A percentile compares a stretch with the other conserved stretches of the same genome.
phyloP scores from a whole-genome alignment of 352 stramenopile genomes.

The Phytopythium vexans region DNA sequence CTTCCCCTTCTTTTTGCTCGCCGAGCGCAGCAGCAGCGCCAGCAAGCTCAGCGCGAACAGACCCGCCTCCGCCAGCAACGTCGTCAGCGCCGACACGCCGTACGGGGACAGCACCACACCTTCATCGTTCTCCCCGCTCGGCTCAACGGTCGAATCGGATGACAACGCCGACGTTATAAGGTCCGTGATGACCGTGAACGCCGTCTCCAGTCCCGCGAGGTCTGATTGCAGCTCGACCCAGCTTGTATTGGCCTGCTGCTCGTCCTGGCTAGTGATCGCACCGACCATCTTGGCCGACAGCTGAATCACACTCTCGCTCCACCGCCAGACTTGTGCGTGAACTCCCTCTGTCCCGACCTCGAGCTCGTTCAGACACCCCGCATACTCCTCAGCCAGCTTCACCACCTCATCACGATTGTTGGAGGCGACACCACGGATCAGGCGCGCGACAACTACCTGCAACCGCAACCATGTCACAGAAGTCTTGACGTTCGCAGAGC shows the following conservation, averaged over 20 bases:
- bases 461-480: conserved; percentile 69
- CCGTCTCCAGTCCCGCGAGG: conserved; percentile 23
- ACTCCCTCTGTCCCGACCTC: conserved; percentile 3
- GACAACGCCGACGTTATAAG: conserved; percentile 17
- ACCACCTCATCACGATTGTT: conserved; percentile 24
- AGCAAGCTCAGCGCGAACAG: conserved; percentile 53
- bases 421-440: conserved; percentile 34
- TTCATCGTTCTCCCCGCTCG: neutral
- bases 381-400: conserved; percentile 31
- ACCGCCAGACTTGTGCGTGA: conserved; percentile 45
- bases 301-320: conserved; percentile 29
- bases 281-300: conserved; percentile 7
- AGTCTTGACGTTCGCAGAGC: conserved; percentile 40
- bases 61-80: conserved; percentile 55
- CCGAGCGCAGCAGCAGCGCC: conserved; percentile 32
- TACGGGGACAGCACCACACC: conserved; percentile 39
- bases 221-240: conserved; percentile 9
- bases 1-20: conserved; percentile 66
- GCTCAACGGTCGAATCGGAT: conserved; percentile 7
- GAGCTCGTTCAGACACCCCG: conserved; percentile 12
- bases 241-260: neutral
- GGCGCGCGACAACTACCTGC: conserved; percentile 40
- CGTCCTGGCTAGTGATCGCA: conserved; percentile 8
- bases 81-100: conserved; percentile 43
- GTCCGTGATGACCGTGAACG: conserved; percentile 23